A percentile compares a stretch with the other conserved stretches of the same genome.
These are phyloP conservation scores for Saccharomycopsis lassenensis DNA, from an alignment of 805 yeast genomes.

Conservation along the genomic window DNA sequence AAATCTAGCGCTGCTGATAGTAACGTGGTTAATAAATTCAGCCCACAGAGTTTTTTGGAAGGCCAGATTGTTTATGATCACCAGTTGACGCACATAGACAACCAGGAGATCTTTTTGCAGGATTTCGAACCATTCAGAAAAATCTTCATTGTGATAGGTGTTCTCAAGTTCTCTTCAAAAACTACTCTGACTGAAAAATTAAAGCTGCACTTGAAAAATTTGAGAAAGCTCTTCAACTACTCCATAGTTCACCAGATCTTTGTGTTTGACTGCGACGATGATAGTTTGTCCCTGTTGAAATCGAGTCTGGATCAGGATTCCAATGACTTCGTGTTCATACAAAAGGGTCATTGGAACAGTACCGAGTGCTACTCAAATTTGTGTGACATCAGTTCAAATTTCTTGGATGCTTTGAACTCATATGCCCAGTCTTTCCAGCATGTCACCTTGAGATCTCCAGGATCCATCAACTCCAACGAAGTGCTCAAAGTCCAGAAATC, in stretches of 20 bases:
- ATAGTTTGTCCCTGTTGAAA: background rate
- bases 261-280: conserved; percentile 36
- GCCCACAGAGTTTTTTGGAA: conserved; percentile 76
- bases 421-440: conserved; percentile 68
- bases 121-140: conserved; percentile 89
- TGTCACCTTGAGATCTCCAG: conserved; percentile 77
- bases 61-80: conserved; percentile 63
- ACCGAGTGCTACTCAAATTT: conserved; percentile 44
- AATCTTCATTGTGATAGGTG: conserved; percentile 50
- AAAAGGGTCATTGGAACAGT: conserved; percentile 24
- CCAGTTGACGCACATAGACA: conserved; percentile 34
- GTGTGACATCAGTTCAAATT: conserved; percentile 60
- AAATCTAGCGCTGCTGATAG: conserved; percentile 21
- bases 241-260: conserved; percentile 45
- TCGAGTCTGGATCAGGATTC: background rate
- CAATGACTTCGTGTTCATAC: conserved; percentile 19
- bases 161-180: conserved; percentile 25
- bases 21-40: conserved; percentile 35
- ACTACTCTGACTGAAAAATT: conserved; percentile 21
- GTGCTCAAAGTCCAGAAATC: conserved; percentile 32
- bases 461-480: conserved; percentile 43
- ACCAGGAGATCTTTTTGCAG: conserved; percentile 55
- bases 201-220: conserved; percentile 25
- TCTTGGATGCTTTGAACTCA: conserved; percentile 51
- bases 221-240: conserved; percentile 38